A percentile compares a stretch with the other conserved stretches of the same genome.
Evolutionary conservation across 192 early-diverging fungal species (phyloP).

Genomic region (Rhizophagus clarus): DNA sequence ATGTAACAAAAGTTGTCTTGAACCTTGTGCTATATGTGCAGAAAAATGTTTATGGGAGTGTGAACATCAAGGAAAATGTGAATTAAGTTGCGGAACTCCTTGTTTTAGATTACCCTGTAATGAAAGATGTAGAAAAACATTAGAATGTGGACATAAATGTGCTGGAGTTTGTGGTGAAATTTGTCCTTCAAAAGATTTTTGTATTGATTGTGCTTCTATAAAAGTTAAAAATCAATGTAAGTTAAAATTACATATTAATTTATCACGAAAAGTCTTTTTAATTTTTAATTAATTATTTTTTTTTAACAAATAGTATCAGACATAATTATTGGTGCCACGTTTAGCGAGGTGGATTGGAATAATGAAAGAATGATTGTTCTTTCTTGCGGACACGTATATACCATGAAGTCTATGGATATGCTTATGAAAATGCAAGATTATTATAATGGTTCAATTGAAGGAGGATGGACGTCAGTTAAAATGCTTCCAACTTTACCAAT

Average conservation of each 20-base stretch:
- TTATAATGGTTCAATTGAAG: constrained; percentile 32
- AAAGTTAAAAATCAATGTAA: constrained; percentile 19
- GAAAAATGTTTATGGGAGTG: constrained; percentile 54
- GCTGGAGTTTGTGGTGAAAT: constrained; percentile 51
- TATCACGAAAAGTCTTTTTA: background rate
- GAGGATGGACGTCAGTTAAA: constrained; percentile 2
- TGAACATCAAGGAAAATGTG: constrained; percentile 49
- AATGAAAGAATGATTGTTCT: constrained; percentile 51
- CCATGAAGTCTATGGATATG: constrained; percentile 53
- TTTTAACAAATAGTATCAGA: too few relatives aligned
- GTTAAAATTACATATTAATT: background rate
- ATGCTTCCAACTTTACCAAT: background rate
- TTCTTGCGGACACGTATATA: constrained; percentile 54
- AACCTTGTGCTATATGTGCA: constrained; percentile 48
- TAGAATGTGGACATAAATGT: constrained; percentile 59
- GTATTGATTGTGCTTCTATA: constrained; percentile 36
- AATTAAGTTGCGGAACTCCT: constrained; percentile 55
- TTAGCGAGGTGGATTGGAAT: constrained; percentile 36
- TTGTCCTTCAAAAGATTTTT: constrained; percentile 39
- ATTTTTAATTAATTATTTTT: too few relatives aligned
- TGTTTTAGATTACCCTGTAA: constrained; percentile 61
- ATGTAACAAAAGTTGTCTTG: constrained; percentile 44
- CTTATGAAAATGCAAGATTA: constrained; percentile 44
- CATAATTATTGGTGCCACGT: too few relatives aligned
- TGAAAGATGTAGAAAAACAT: constrained; percentile 42